Evolutionary conservation across 2,329 filamentous ascomycete species (phyloP).

Genomic region (Penicillium sp.): DNA sequence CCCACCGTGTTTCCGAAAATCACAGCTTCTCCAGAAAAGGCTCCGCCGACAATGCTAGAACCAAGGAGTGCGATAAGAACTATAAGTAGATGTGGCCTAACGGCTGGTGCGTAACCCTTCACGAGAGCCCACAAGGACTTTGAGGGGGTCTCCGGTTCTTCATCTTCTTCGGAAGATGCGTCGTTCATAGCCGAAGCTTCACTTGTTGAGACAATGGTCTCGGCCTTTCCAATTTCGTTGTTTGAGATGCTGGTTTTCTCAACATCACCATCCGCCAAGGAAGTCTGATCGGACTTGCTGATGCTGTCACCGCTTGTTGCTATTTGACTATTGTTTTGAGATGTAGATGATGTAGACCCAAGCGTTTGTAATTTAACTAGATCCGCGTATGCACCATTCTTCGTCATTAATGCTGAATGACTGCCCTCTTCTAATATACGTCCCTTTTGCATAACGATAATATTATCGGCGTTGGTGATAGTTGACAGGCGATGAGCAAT

Average conservation of each 20-base stretch:
- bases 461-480: constrained; percentile 90
- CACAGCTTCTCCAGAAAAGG: constrained; percentile 55
- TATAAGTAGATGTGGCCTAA: constrained; percentile 42
- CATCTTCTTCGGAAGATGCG: constrained; percentile 21
- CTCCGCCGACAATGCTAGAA: constrained; percentile 52
- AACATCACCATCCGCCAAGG: too few relatives aligned
- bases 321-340: background rate
- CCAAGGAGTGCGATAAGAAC: constrained; percentile 49
- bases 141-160: constrained; percentile 23
- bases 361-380: constrained; percentile 47
- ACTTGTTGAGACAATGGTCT: background rate
- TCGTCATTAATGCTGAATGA: constrained; percentile 72
- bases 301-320: background rate
- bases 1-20: constrained; percentile 61
- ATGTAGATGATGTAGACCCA: background rate
- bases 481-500: constrained; percentile 95
- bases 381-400: constrained; percentile 64
- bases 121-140: constrained; percentile 27
- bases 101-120: constrained; percentile 23
- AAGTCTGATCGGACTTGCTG: background rate
- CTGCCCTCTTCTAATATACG: constrained; percentile 85
- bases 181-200: constrained; percentile 12
- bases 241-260: background rate
- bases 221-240: background rate
- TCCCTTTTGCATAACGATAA: constrained; percentile 85